Evolutionary conservation across 108 stramenopile genomes (phyloP).

Genomic region (Nitzschia putrida): DNA sequence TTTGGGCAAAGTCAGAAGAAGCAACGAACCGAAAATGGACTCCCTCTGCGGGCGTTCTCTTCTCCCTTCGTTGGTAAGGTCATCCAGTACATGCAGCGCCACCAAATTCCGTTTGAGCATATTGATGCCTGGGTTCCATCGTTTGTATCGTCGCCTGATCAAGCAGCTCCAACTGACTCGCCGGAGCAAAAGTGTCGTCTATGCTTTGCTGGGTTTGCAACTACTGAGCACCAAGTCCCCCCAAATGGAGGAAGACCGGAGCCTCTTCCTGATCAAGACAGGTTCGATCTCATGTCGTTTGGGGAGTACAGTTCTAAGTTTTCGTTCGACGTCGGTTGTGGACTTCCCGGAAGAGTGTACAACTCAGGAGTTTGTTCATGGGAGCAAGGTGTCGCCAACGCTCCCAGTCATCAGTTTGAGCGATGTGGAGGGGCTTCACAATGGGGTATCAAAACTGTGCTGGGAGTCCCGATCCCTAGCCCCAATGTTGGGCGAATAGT

Average conservation of each 20-base stretch:
- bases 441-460: slow-evolving; percentile 84
- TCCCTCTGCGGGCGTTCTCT: slow-evolving; percentile 21
- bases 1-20: background rate
- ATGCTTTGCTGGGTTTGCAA: slow-evolving; percentile 83
- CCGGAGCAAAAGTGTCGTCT: slow-evolving; percentile 62
- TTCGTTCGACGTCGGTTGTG: slow-evolving; percentile 86
- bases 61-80: slow-evolving; percentile 75
- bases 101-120: slow-evolving; percentile 84
- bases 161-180: slow-evolving; percentile 17
- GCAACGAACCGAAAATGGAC: background rate
- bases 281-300: slow-evolving; percentile 73
- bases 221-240: slow-evolving; percentile 51
- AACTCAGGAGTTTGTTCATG: slow-evolving; percentile 77
- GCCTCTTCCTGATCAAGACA: slow-evolving; percentile 58
- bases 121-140: slow-evolving; percentile 88
- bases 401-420: slow-evolving; percentile 81
- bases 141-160: slow-evolving; percentile 59
- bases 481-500: slow-evolving; percentile 85
- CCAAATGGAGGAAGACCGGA: slow-evolving; percentile 39
- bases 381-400: slow-evolving; percentile 85
- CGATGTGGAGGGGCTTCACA: slow-evolving; percentile 78
- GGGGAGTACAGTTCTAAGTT: slow-evolving; percentile 87
- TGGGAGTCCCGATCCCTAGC: slow-evolving; percentile 78
- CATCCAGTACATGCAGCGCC: slow-evolving; percentile 66
- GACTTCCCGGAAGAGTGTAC: slow-evolving; percentile 80